Percentiles rank a stretch among this genome's conserved stretches.
These are phyloP conservation scores for Hemileccinum rubropunctum DNA, from an alignment of 768 basidiomycete species.

Conservation along the genomic window DNA sequence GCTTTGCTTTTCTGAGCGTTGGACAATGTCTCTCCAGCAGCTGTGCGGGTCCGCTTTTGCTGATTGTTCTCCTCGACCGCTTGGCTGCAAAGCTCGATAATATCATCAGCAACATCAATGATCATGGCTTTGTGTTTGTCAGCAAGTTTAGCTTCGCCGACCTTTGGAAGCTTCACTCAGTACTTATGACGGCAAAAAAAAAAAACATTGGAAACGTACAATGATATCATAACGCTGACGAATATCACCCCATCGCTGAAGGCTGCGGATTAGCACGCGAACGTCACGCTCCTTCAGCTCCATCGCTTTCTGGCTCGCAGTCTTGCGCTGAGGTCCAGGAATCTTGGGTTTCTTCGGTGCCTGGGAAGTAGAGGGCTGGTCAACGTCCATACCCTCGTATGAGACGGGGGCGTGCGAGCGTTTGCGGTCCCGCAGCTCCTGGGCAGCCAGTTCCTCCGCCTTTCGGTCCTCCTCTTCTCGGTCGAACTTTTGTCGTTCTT, in stretches of 20 bases:
- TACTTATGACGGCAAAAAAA: neutral
- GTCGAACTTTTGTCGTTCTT: slow-evolving; percentile 83
- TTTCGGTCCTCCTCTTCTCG: slow-evolving; percentile 75
- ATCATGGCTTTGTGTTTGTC: slow-evolving; percentile 95
- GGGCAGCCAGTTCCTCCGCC: slow-evolving; percentile 65
- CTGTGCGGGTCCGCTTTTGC: slow-evolving; percentile 71
- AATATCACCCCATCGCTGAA: slow-evolving; percentile 98
- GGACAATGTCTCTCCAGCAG: slow-evolving; percentile 83
- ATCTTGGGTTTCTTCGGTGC: slow-evolving; percentile 73
- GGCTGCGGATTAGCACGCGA: slow-evolving; percentile 88
- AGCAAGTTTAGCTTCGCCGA: slow-evolving; percentile 83
- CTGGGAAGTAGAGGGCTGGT: slow-evolving; percentile 60
- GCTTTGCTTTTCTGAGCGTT: slow-evolving; percentile 97
- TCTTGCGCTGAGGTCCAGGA: slow-evolving; percentile 77
- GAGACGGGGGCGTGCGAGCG: slow-evolving; percentile 83
- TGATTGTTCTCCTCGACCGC: slow-evolving; percentile 85
- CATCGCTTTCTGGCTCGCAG: slow-evolving; percentile 91
- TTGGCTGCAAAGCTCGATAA: slow-evolving; percentile 78
- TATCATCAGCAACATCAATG: slow-evolving; percentile 87
- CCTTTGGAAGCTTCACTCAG: slow-evolving; percentile 50
- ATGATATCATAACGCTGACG: slow-evolving; percentile 92
- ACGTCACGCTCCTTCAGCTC: slow-evolving; percentile 97
- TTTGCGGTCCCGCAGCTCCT: slow-evolving; percentile 73
- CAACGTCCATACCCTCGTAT: slow-evolving; percentile 93
- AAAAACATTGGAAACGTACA: slow-evolving; percentile 46